phyloP scores from a whole-genome alignment of 2,329 filamentous ascomycete genomes.

The Shiraia bambusicola region DNA sequence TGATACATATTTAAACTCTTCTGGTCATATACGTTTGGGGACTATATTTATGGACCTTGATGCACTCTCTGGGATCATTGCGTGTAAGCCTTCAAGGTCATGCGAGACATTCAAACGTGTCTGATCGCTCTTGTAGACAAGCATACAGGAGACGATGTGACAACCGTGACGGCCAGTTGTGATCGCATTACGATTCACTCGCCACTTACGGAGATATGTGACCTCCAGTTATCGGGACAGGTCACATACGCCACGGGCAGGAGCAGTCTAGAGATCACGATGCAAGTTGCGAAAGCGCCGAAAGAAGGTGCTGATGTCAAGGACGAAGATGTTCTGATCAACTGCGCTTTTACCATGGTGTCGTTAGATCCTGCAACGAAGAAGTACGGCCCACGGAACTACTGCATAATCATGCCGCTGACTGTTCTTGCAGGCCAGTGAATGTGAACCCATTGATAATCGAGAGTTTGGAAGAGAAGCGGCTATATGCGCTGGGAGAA shows the following conservation, averaged over 20 bases:
- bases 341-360: constrained; percentile 78
- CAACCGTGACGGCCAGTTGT: constrained; percentile 64
- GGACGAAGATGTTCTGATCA: constrained; percentile 65
- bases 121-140: constrained; percentile 51
- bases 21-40: constrained; percentile 71
- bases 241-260: constrained; percentile 72
- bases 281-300: constrained; percentile 70
- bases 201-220: constrained; percentile 74
- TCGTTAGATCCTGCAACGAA: constrained; percentile 69
- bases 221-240: constrained; percentile 70
- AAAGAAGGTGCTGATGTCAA: constrained; percentile 57
- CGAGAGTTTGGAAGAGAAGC: constrained; percentile 66
- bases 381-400: constrained; percentile 45
- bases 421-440: constrained; percentile 50
- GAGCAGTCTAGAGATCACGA: constrained; percentile 72
- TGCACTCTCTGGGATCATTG: constrained; percentile 73
- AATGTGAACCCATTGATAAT: constrained; percentile 62
- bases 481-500: constrained; percentile 63
- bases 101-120: constrained; percentile 29
- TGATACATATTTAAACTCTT: constrained; percentile 75
- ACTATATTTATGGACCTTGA: constrained; percentile 80
- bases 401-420: neutral
- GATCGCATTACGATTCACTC: constrained; percentile 68
- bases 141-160: constrained; percentile 65
- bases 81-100: constrained; percentile 59